Conservation (phyloP, 2,329 filamentous ascomycete species). For the Cyphellophora europaea region DNA sequence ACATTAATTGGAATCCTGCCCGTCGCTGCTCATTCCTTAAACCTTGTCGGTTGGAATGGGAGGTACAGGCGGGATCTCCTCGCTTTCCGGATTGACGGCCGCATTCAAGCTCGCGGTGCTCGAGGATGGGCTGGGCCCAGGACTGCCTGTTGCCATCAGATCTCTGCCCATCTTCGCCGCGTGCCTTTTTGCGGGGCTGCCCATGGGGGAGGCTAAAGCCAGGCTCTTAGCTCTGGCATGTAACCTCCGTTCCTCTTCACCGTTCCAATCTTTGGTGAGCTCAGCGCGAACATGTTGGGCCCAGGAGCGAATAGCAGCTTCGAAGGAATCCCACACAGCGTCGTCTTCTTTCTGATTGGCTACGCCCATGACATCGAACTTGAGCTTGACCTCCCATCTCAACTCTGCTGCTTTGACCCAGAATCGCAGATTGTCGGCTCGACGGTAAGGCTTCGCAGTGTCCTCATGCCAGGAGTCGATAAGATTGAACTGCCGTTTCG, state of each 20-base stretch:
- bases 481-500: slow-evolving; percentile 74
- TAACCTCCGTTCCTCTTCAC: slow-evolving; percentile 18
- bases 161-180: slow-evolving; percentile 4
- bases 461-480: slow-evolving; percentile 89
- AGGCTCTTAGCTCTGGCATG: slow-evolving; percentile 19
- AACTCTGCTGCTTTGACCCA: slow-evolving; percentile 96
- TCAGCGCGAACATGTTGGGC: slow-evolving; percentile 73
- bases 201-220: slow-evolving; percentile 16
- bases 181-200: slow-evolving; percentile 13
- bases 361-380: slow-evolving; percentile 78
- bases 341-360: slow-evolving; percentile 56
- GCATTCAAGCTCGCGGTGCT: no score
- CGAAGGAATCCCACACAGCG: slow-evolving; percentile 67
- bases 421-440: slow-evolving; percentile 85
- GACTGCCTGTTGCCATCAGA: no score
- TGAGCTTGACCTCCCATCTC: slow-evolving; percentile 78
- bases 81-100: no score
- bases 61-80: no score
- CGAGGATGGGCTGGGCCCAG: no score
- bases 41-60: no score
- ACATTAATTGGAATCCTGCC: no score
- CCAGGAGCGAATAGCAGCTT: slow-evolving; percentile 76
- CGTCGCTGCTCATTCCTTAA: no score
- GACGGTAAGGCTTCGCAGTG: slow-evolving; percentile 86
- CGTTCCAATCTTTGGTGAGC: slow-evolving; percentile 62